Percentiles rank a stretch among this genome's conserved stretches.
These are phyloP conservation scores for Ananas comosus DNA, from an alignment of 176 grass and related monocot species.

Conservation along the genomic window DNA sequence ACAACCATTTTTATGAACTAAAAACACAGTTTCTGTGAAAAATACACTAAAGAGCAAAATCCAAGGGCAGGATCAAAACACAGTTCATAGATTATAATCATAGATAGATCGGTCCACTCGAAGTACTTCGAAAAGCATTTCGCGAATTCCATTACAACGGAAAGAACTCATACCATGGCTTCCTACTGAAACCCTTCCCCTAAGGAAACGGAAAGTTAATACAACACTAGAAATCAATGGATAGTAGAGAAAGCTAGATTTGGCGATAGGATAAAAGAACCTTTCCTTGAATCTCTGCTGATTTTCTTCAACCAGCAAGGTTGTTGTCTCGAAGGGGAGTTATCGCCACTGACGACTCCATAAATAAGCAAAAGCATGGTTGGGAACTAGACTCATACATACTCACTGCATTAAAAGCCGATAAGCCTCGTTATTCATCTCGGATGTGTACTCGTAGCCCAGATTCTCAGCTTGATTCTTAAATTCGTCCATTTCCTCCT, in stretches of 20 bases:
- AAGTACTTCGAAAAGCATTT: not conserved
- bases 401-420: conserved; percentile 51
- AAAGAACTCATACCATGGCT: not conserved
- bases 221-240: not conserved
- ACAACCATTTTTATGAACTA: too few species aligned
- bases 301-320: not conserved
- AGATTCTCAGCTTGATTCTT: conserved; percentile 34
- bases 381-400: not conserved
- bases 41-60: too few species aligned
- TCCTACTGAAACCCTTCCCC: not conserved
- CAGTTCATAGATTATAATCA: not conserved
- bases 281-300: not conserved
- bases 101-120: not conserved
- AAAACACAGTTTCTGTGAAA: too few species aligned
- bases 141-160: not conserved
- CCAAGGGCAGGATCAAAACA: too few species aligned
- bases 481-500: conserved; percentile 62
- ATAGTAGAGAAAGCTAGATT: not conserved
- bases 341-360: not conserved
- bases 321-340: not conserved
- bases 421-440: conserved; percentile 72
- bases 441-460: conserved; percentile 73
- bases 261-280: not conserved
- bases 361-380: not conserved
- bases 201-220: not conserved